Conservation (phyloP, 176 grass and related monocot genomes). For the Guadua angustifolia region DNA sequence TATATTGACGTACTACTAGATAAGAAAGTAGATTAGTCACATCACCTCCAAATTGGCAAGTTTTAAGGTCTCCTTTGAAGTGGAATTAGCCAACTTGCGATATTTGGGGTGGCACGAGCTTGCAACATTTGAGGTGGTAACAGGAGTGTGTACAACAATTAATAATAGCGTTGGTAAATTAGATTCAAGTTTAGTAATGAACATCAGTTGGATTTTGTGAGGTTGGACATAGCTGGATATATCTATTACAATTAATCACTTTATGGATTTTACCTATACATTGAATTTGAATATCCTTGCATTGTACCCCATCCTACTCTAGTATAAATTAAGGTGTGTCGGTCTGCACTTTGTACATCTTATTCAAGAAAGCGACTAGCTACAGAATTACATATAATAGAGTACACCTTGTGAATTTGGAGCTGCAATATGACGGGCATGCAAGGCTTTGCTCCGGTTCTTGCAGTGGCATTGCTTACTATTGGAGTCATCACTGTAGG, state of each 20-base stretch:
- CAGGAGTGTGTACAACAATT: background rate
- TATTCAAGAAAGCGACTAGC: too few species aligned
- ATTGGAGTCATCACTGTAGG: background rate
- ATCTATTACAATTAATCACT: background rate
- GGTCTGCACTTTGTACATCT: too few species aligned
- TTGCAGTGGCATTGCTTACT: too few species aligned
- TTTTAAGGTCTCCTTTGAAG: background rate
- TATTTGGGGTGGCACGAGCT: background rate
- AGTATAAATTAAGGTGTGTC: background rate
- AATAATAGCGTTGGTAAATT: too few species aligned
- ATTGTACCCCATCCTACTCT: background rate
- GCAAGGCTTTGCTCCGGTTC: too few species aligned
- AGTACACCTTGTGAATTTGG: too few species aligned
- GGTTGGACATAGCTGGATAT: background rate
- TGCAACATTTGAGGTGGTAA: background rate
- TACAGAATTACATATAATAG: too few species aligned
- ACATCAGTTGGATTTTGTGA: background rate
- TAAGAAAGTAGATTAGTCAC: background rate
- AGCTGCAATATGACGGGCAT: too few species aligned
- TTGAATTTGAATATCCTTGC: background rate
- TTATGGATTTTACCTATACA: background rate
- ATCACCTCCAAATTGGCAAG: too few species aligned
- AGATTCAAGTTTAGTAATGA: background rate
- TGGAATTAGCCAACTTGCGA: background rate
- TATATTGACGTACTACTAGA: background rate